phyloP scores from a whole-genome alignment of 257 asterid species.

The Solanum pennellii region DNA sequence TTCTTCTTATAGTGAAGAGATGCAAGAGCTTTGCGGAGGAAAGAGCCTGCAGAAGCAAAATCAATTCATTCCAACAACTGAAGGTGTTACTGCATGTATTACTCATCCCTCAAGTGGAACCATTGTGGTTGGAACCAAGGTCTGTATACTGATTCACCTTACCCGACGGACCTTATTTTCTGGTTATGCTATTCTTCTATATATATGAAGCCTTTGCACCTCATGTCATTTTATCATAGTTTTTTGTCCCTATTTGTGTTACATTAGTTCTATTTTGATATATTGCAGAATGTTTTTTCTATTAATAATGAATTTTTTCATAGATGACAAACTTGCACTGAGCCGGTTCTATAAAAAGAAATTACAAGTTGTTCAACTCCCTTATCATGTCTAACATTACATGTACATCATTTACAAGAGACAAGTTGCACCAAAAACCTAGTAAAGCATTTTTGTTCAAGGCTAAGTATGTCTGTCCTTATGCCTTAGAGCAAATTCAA shows the following conservation, averaged over 20 bases:
- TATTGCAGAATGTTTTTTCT: background rate
- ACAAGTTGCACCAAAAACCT: background rate
- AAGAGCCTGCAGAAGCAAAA: conserved; percentile 30
- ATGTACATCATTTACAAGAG: background rate
- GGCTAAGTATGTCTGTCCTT: background rate
- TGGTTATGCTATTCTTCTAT: background rate
- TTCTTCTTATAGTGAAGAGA: conserved; percentile 43
- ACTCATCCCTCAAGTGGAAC: conserved; percentile 72
- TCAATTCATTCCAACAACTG: conserved; percentile 39
- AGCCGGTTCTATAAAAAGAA: background rate
- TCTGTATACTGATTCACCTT: conserved; percentile 3
- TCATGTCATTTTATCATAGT: background rate
- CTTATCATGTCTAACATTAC: background rate
- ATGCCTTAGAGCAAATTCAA: background rate
- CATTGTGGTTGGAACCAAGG: conserved; percentile 88
- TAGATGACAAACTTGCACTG: background rate
- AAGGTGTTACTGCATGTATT: conserved; percentile 60
- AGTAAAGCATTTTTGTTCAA: background rate
- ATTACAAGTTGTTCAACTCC: background rate
- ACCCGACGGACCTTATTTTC: background rate
- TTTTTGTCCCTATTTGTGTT: background rate
- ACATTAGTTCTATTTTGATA: background rate
- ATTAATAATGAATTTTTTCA: background rate
- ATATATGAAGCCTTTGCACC: background rate
- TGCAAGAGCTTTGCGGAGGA: conserved; percentile 14